Base-by-base conservation (phyloP, 2,329 filamentous ascomycete genomes). In the Mariannaea sp. region DNA sequence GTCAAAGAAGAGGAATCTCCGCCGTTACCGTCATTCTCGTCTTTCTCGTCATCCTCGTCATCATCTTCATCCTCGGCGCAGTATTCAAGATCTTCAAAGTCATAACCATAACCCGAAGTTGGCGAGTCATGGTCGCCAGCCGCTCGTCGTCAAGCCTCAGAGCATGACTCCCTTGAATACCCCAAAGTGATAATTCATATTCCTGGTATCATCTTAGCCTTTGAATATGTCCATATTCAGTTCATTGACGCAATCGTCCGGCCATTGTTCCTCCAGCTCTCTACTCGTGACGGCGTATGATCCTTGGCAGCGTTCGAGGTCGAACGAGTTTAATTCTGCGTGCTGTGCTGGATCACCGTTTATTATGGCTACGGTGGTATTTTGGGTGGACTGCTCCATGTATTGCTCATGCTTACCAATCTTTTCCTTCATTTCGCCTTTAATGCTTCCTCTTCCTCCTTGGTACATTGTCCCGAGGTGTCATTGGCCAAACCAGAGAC, bases 281-380 rank as follows among this genome's bases (percentile, higher is more conserved):
- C 49, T 26, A n/a, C 53, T 54, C 30, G 48, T 35, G 7, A 58
- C 24, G 8, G 49, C 13, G 14, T 57, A 57, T 2, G 56, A 58
- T 4, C 54, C 53, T 7, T 8, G n/a, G 13, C 54, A 58, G 22
- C 13, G 22, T 9, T 32, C n/a, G 2, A 58, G n/a, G 12, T 51
- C 39, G 16, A 54, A 51, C 9, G 26, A 2, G 2, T 14, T 35
- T 8, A 9, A 14, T 1, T 7, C 7, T 7, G 29, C 22, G 1
- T 10, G 5, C 13, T 41, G 29, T 1, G 16, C 4, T 3, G 19
- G 4, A 13, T 20, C 33, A 0, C n/a, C 10, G 14, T 27, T 43
- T 12, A 19, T 12, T 6, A 7, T 45, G 13, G 30, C 14, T 2
- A 20, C 10, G 8, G 46, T 7, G 2, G 7, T 4, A 4, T n/a